Evolutionary conservation across 1,139 yeast species (phyloP), one percentile per base, ranked within the genome.

Genomic region (Martiniozyma asiatica): DNA sequence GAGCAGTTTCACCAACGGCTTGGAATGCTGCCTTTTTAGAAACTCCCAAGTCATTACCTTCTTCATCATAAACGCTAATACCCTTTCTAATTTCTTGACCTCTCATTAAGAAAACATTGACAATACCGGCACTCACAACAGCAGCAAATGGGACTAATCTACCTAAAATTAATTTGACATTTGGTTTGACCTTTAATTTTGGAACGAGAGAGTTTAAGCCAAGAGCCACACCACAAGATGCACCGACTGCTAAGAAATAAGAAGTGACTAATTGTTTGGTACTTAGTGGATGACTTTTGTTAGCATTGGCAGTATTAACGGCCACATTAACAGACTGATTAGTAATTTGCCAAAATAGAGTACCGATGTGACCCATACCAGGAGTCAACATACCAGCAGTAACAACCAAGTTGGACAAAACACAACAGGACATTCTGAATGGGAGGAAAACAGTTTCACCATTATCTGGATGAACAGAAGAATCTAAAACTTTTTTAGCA

Each of bases 321-420:
- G 98, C 98, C 33, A 89, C 98, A 48, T 89, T 89, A 42, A 89
- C 66, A 21, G 94, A 80, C 59, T 89, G 99, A 58, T 89, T 89
- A 18, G 96, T 94, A 51, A 89, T 73, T 58, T 89, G 98, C 98
- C 98, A 89, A 56, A 89, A 85, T 19, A 85, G 55, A 0, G 97
- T 87, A 17, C 98, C 98, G 0, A 69, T 73, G 8, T 89, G 76
- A 10, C 94, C 93, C 50, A 89, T 56, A 38, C 81, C 81, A 6
- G 98, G 98, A 1, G 96, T 87, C 47, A 89, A 68, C 98, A 89
- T 89, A 43, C 98, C 98, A 4, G 82, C 87, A 9, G 98, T 89
- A 30, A 89, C 97, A 16, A 89, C 89, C 55, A 89, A 61, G 55
- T 89, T 89, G 10, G 95, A 82, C 35, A 89, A 63, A 14, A 89